Evolutionary conservation across 352 stramenopile genomes (phyloP), one percentile per base, ranked within the genome.

Genomic region (Vaucheria bursata): DNA sequence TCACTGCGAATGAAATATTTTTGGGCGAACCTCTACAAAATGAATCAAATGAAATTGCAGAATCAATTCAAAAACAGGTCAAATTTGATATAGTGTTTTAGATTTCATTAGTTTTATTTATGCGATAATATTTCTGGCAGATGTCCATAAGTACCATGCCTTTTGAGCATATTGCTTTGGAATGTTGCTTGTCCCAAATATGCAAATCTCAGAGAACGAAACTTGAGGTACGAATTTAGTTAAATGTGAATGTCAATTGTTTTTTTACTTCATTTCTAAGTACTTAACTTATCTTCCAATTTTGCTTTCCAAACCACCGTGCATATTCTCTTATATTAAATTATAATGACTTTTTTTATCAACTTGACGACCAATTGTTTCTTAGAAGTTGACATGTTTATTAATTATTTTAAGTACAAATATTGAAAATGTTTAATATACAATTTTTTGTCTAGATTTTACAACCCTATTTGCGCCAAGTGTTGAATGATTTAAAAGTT

Each of bases 91-190:
- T 12, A 50, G 39, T 50, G 39, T 50, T 12, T 12, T 12, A 50
- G 5, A 50, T 50, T 12, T 50, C 39, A 12, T 50, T 12, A 50
- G 39, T 50, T 50, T 50, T 12, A 50, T 5, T 50, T 50, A 12
- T 12, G 5, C 39, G 12, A 12, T 50, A 50, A 12, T 50, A 50
- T 50, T 50, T 12, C 39, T 50, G 12, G 39, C 39, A 12, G 12
- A 12, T 50, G 39, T 50, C 12, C 39, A 50, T 50, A 12, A 50
- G 53, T 0, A 35, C 29, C 6, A 49, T 70, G 32, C 73, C 78
- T 31, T 83, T 83, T 68, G 78, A 83, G 33, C 78, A 83, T 33
- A 81, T 71, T 8, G 78, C 66, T 4, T 38, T 83, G 64, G 78
- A 83, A 50, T 81, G 78, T 67, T 83, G 78, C 71, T 67, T 83